Percentiles rank a stretch among this genome's conserved stretches.
Conservation (phyloP, 768 basidiomycete genomes). For the Panellus pusillus region DNA sequence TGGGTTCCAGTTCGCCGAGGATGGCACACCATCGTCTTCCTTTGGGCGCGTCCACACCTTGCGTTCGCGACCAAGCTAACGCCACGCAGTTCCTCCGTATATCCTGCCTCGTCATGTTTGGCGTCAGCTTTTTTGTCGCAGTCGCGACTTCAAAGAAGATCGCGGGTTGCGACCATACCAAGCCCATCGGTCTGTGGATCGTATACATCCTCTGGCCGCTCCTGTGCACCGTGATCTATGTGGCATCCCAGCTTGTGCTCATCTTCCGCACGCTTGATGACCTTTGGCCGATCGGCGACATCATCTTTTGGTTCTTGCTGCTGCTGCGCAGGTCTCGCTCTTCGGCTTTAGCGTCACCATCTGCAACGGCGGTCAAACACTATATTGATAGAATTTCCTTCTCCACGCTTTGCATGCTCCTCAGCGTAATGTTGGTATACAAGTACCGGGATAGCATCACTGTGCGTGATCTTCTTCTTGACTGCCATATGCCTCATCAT, state of each 20-base stretch:
- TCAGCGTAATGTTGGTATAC: slow-evolving; percentile 99
- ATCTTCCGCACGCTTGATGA: slow-evolving; percentile 97
- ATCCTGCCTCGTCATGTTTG: slow-evolving; percentile 80
- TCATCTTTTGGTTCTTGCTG: slow-evolving; percentile 90
- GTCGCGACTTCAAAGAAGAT: slow-evolving; percentile 93
- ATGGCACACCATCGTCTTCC: slow-evolving; percentile 92
- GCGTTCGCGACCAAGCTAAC: slow-evolving; percentile 30
- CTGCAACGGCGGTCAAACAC: slow-evolving; percentile 94
- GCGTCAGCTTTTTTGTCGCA: slow-evolving; percentile 85
- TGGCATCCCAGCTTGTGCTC: slow-evolving; percentile 88
- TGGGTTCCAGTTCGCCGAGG: slow-evolving; percentile 98
- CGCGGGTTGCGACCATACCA: slow-evolving; percentile 75
- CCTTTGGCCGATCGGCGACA: slow-evolving; percentile 95
- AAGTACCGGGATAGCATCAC: slow-evolving; percentile 99
- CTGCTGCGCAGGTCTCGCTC: slow-evolving; percentile 84
- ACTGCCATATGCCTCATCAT: slow-evolving; percentile 1
- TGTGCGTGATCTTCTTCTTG: slow-evolving; percentile 44
- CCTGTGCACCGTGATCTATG: slow-evolving; percentile 82
- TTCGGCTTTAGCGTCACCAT: slow-evolving; percentile 94
- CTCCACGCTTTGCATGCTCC: slow-evolving; percentile 90
- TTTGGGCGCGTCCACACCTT: slow-evolving; percentile 63
- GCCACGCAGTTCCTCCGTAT: slow-evolving; percentile 68
- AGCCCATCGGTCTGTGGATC: slow-evolving; percentile 82
- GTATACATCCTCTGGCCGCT: slow-evolving; percentile 90
- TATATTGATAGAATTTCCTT: slow-evolving; percentile 99